Evolutionary conservation across 352 stramenopile genomes (phyloP).

Genomic region (Globisporangium apiculatum): DNA sequence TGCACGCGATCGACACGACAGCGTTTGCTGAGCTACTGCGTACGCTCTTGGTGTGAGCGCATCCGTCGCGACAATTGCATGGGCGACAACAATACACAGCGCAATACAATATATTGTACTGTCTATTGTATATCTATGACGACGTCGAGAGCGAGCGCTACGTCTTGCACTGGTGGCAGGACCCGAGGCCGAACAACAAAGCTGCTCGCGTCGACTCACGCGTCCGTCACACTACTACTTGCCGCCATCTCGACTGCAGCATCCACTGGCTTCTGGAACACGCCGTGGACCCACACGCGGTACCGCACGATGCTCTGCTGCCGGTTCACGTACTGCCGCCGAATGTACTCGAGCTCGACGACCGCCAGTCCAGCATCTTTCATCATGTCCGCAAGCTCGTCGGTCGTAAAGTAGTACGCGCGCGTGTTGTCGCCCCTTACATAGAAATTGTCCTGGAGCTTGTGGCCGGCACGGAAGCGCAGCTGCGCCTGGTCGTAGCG

Average conservation of each 20-base stretch:
- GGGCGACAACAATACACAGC: no score
- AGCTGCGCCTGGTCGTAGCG: slow-evolving; percentile 94
- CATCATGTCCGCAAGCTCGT: slow-evolving; percentile 70
- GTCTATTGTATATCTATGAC: no score
- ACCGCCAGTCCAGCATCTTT: slow-evolving; percentile 42
- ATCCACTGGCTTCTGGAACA: slow-evolving; percentile 69
- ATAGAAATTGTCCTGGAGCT: slow-evolving; percentile 94
- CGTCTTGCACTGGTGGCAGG: not conserved
- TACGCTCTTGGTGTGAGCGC: slow-evolving; percentile 21
- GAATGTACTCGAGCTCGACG: slow-evolving; percentile 84
- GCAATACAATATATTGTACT: no score
- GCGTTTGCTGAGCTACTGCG: slow-evolving; percentile 58
- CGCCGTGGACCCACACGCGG: slow-evolving; percentile 82
- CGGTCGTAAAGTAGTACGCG: slow-evolving; percentile 93
- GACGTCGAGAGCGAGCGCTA: not conserved
- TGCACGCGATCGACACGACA: slow-evolving; percentile 52
- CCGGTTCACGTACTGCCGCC: slow-evolving; percentile 83
- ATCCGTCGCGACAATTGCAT: no score
- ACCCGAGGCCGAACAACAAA: not conserved
- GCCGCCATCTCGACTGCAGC: not conserved
- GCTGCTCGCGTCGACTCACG: not conserved
- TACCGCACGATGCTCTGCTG: slow-evolving; percentile 82
- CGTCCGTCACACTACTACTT: not conserved
- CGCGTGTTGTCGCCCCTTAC: slow-evolving; percentile 93
- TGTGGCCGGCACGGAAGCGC: slow-evolving; percentile 82